Conservation (phyloP, 139 green algal genomes). For the Trebouxia sp. region DNA sequence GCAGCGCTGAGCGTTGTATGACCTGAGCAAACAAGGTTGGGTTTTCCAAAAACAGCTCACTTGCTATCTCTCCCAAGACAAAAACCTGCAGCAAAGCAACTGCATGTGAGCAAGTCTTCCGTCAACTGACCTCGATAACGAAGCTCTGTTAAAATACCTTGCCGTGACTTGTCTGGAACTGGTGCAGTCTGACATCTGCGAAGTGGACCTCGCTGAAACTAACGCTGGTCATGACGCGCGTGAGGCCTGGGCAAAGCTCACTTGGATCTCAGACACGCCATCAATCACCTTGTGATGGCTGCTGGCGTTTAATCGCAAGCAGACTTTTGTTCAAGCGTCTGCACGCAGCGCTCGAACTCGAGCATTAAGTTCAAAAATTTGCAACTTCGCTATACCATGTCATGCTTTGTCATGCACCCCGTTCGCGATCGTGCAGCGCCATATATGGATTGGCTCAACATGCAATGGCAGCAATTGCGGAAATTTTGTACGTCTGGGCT, state of each 20-base stretch:
- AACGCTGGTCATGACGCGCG: neutral
- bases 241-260: no score
- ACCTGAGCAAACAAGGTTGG: slow-evolving; percentile 74
- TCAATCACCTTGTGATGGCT: no score
- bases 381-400: neutral
- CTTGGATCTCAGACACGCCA: no score
- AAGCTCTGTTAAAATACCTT: neutral
- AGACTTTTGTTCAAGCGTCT: no score
- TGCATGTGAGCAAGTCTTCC: no score
- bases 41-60: slow-evolving; percentile 75
- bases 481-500: neutral
- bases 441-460: neutral
- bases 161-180: neutral
- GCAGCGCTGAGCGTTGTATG: slow-evolving; percentile 10
- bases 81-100: slow-evolving; percentile 58
- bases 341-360: neutral
- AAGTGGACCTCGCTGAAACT: neutral
- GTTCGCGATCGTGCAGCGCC: neutral
- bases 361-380: neutral
- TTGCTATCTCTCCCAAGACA: slow-evolving; percentile 73
- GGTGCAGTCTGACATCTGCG: neutral
- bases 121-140: neutral
- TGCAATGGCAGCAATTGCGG: neutral
- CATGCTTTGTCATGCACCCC: neutral
- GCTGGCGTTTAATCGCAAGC: no score